phyloP scores from a whole-genome alignment of 768 basidiomycete genomes.

The Trametes meyenii region DNA sequence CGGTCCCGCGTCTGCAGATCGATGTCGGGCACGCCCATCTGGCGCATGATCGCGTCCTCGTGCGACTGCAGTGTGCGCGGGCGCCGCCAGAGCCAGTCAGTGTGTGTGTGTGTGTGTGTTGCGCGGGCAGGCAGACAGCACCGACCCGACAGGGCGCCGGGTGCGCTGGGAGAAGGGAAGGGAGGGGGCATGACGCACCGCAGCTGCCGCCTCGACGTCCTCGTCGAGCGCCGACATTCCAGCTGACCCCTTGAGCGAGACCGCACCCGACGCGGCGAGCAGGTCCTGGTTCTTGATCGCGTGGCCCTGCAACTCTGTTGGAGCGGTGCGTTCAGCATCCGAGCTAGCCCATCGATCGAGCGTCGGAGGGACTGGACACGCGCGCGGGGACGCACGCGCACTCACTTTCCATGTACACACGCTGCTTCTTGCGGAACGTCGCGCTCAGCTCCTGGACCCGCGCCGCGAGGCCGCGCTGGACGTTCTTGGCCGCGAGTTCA shows the following conservation, averaged over 20 bases:
- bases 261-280: constrained; percentile 84
- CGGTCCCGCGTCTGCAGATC: constrained; percentile 54
- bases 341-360: constrained; percentile 19
- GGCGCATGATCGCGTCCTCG: constrained; percentile 33
- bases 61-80: constrained; percentile 33
- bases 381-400: constrained; percentile 26
- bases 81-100: too few relatives aligned
- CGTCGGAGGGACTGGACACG: background rate
- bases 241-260: constrained; percentile 81
- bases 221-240: constrained; percentile 86
- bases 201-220: constrained; percentile 82
- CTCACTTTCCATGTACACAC: constrained; percentile 98
- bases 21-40: constrained; percentile 41
- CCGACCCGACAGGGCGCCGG: constrained; percentile 9
- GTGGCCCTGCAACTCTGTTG: constrained; percentile 90
- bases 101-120: too few relatives aligned
- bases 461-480: constrained; percentile 94
- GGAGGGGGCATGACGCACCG: constrained; percentile 28
- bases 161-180: constrained; percentile 3
- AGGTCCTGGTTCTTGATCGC: constrained; percentile 97
- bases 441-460: constrained; percentile 93
- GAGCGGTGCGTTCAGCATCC: constrained; percentile 17
- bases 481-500: constrained; percentile 81
- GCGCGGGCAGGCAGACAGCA: background rate
- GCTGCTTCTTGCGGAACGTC: constrained; percentile 94